Conservation (phyloP, 2,329 filamentous ascomycete genomes). For the Cercospora sesami region DNA sequence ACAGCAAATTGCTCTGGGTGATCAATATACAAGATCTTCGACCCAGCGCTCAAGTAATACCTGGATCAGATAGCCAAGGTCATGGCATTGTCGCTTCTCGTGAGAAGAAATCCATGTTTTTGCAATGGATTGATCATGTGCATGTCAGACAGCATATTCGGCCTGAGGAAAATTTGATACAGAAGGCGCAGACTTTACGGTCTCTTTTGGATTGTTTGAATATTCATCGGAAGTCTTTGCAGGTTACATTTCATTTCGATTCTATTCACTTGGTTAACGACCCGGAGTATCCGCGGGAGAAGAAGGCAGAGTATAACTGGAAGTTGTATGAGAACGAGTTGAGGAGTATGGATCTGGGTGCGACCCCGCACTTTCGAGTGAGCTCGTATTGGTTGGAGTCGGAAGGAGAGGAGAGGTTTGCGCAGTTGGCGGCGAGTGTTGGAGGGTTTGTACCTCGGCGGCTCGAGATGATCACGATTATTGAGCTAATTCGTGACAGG, state of each 20-base stretch:
- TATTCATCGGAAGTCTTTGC: conserved; percentile 12
- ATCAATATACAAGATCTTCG: conserved; percentile 16
- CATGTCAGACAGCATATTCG: conserved; percentile 20
- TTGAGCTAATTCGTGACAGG: background rate
- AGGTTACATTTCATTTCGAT: conserved; percentile 19
- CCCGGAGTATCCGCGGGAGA: conserved; percentile 6
- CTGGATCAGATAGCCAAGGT: background rate
- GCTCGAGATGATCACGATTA: background rate
- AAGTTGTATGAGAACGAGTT: conserved; percentile 16
- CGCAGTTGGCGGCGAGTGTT: conserved; percentile 13
- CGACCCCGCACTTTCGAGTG: conserved; percentile 13
- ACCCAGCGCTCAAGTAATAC: background rate
- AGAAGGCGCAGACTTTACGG: conserved; percentile 12
- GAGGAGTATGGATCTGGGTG: conserved; percentile 2
- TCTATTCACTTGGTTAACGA: conserved; percentile 20
- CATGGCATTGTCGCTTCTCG: background rate
- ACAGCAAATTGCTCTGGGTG: conserved; percentile 20
- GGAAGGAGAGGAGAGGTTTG: conserved; percentile 16
- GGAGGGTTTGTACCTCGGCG: conserved; percentile 9
- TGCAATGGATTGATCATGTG: conserved; percentile 19
- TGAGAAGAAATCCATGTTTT: conserved; percentile 12
- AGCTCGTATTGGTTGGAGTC: conserved; percentile 17
- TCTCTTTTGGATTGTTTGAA: conserved; percentile 17
- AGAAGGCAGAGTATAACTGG: conserved; percentile 15
- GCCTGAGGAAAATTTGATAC: conserved; percentile 19